These are phyloP conservation scores for Cladophialophora yegresii DNA, from an alignment of 2,329 filamentous ascomycete genomes.

Conservation along the genomic window DNA sequence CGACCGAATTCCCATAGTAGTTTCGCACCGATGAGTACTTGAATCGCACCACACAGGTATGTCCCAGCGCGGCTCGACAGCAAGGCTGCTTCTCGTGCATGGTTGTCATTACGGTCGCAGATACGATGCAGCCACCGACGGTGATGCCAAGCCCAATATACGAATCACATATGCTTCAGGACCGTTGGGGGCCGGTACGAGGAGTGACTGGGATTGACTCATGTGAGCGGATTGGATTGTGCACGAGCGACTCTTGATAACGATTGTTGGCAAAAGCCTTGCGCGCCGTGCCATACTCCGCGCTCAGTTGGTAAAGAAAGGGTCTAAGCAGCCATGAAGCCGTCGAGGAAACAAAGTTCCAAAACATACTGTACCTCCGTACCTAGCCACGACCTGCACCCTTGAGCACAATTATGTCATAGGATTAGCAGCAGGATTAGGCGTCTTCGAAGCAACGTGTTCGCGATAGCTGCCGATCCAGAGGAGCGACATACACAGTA, in stretches of 20 bases:
- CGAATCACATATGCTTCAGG: neutral
- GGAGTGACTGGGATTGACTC: neutral
- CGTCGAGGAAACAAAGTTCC: neutral
- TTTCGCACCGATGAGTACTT: neutral
- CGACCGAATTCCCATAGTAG: too few relatives aligned
- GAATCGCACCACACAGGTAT: neutral
- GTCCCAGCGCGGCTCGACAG: neutral
- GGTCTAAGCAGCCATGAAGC: neutral
- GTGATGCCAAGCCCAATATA: neutral
- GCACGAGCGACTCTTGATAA: neutral
- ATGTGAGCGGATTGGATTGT: neutral
- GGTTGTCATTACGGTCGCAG: neutral
- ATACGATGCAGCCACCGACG: neutral
- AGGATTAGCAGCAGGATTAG: neutral
- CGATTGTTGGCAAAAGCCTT: neutral
- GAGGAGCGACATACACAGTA: neutral
- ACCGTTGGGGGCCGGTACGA: neutral
- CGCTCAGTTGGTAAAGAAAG: neutral
- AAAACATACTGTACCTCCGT: too few relatives aligned
- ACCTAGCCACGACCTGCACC: neutral
- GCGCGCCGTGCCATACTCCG: neutral
- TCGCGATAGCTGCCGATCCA: slow-evolving; percentile 11
- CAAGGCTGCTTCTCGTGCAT: neutral
- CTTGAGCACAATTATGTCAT: neutral
- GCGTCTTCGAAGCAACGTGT: neutral